A percentile compares a stretch with the other conserved stretches of the same genome.
Conservation (phyloP, 2,329 filamentous ascomycete genomes). For the Penicillium nordicum region DNA sequence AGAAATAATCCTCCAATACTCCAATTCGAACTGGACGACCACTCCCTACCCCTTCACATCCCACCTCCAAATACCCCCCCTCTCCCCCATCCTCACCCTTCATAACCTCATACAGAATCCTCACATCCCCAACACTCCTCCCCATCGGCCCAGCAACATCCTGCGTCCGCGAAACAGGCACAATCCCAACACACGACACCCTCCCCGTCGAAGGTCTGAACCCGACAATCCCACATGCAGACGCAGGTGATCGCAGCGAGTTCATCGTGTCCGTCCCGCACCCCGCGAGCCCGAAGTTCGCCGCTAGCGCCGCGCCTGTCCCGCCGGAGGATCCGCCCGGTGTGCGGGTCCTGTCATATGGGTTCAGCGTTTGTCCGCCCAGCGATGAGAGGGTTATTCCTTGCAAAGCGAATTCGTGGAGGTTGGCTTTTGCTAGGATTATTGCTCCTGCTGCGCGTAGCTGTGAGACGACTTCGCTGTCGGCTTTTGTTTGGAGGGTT, state of each 20-base stretch:
- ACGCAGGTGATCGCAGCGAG: slow-evolving; percentile 59
- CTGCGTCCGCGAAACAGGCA: slow-evolving; percentile 57
- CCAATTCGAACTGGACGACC: slow-evolving; percentile 39
- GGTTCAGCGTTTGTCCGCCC: slow-evolving; percentile 63
- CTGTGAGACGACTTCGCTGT: slow-evolving; percentile 52
- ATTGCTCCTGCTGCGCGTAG: slow-evolving; percentile 53
- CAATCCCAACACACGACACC: slow-evolving; percentile 51
- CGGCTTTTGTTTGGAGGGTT: slow-evolving; percentile 41
- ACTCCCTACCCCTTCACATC: too few species aligned
- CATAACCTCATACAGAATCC: slow-evolving; percentile 28
- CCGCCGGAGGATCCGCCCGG: slow-evolving; percentile 64
- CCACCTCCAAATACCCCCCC: not conserved
- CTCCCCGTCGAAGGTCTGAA: slow-evolving; percentile 56
- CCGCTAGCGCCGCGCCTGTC: slow-evolving; percentile 58
- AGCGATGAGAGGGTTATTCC: slow-evolving; percentile 61
- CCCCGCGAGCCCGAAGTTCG: slow-evolving; percentile 56
- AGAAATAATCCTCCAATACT: slow-evolving; percentile 57
- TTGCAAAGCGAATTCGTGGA: slow-evolving; percentile 63
- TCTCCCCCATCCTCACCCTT: slow-evolving; percentile 1
- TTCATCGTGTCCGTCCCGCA: slow-evolving; percentile 63
- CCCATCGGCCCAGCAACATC: slow-evolving; percentile 57
- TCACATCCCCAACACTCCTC: slow-evolving; percentile 37
- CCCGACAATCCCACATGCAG: slow-evolving; percentile 59
- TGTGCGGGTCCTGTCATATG: slow-evolving; percentile 63
- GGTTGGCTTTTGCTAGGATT: slow-evolving; percentile 59